Conservation (phyloP, 2,329 filamentous ascomycete genomes). For the Chaetomiaceae sp. region DNA sequence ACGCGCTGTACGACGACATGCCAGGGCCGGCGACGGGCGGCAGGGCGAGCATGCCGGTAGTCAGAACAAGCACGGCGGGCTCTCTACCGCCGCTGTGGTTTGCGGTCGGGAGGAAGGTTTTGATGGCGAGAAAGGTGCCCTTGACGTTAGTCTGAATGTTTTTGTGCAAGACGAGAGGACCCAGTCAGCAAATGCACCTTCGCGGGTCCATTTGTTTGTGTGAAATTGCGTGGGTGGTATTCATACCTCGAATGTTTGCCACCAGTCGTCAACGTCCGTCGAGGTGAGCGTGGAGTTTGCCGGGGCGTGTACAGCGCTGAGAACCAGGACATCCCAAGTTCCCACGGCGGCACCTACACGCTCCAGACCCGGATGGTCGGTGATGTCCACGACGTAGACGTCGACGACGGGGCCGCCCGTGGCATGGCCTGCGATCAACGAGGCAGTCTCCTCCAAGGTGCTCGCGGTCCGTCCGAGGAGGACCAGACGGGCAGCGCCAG, state of each 20-base stretch:
- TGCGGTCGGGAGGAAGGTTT: constrained; percentile 3
- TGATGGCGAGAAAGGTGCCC: neutral
- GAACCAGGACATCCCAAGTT: constrained; percentile 1
- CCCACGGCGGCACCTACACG: neutral
- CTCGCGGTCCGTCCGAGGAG: constrained; percentile 3
- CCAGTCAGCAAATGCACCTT: too few species aligned
- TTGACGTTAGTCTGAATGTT: constrained; percentile 2
- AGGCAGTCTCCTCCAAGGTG: neutral
- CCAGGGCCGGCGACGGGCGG: neutral
- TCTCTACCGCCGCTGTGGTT: neutral
- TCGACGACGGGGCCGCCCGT: neutral
- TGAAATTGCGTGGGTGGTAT: too few species aligned
- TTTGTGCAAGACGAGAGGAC: too few species aligned
- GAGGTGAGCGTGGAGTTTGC: neutral
- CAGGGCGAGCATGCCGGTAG: neutral
- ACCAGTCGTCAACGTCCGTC: neutral
- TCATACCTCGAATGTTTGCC: neutral
- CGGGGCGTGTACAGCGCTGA: neutral
- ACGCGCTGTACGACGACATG: neutral
- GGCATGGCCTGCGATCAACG: neutral
- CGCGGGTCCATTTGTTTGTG: neutral
- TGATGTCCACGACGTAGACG: constrained; percentile 1
- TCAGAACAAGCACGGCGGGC: constrained; percentile 1
- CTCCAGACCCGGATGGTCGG: neutral
- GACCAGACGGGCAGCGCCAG: constrained; percentile 3